Conservation (phyloP, 2,329 filamentous ascomycete species). For the Aspergillus caelatus region DNA sequence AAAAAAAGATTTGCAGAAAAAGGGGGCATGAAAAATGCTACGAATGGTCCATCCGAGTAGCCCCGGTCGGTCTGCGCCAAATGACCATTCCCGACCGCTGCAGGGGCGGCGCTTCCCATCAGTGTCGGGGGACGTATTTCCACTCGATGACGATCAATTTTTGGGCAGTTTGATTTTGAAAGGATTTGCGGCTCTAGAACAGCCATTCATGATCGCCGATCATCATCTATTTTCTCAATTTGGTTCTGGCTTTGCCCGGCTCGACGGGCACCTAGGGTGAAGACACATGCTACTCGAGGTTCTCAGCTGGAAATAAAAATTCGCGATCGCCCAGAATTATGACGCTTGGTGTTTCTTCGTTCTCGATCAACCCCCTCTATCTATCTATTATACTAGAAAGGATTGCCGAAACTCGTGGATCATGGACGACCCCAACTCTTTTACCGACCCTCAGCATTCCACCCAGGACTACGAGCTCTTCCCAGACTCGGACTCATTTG, state of each 20-base stretch:
- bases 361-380: not conserved
- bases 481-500: not conserved
- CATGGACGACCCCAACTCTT: constrained; percentile 11
- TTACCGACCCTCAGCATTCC: not conserved
- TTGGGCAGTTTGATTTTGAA: not conserved
- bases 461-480: constrained; percentile 1
- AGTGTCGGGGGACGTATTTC: not conserved
- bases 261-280: not conserved
- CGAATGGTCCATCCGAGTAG: not conserved
- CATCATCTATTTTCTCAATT: not conserved
- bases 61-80: not conserved
- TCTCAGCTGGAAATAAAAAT: not conserved
- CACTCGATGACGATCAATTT: not conserved
- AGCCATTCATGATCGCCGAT: constrained; percentile 2
- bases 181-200: not conserved
- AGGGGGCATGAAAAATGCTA: not conserved
- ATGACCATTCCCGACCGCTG: not conserved
- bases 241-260: constrained; percentile 1
- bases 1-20: not conserved
- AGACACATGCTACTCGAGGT: not conserved
- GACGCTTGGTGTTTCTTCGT: not conserved
- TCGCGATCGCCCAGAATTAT: not conserved
- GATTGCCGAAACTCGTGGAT: not conserved
- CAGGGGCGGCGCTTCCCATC: not conserved
- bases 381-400: not conserved